Base-by-base conservation (phyloP, 2,329 filamentous ascomycete species). In the Cladophialophora chaetospira region DNA sequence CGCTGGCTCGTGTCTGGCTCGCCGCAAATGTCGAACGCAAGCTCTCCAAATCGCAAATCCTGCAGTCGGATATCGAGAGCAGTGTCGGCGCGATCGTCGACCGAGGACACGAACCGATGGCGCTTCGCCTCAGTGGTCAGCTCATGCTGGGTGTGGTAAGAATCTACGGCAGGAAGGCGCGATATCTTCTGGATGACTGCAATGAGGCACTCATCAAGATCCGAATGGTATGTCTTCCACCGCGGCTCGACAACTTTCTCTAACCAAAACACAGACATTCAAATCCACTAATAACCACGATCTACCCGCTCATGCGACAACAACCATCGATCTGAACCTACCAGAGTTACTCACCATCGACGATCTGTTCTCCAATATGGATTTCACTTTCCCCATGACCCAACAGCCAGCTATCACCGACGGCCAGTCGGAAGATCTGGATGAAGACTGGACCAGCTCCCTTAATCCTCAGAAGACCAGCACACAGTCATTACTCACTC, bases 11-110 rank as follows among this genome's bases (percentile, higher is more conserved):
- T 71, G 92, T 97, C 77, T 99, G 94, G 94, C 84, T 97, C 61
- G 96, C 94, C 28, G 91, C 94, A 78, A 99, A 97, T 75, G 82
- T 97, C 64, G 94, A 97, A 83, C 91, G 93, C 80, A 99, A 97
- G 79, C 86, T 99, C 59, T 96, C 92, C 66, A 99, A 99, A 77
- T 91, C 91, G 63, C 91, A 97, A 69, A 94, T 97, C 65, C 74
- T 99, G 63, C 91, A 96, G 71, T 93, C 92, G 58, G 95, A 96
- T 76, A 88, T 99, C 66, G 88, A 93, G 68, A 90, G 91, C 77
- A 96, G 92, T 74, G 92, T 99, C 64, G 88, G 91, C 73, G 91
- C 91, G 66, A 99, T 99, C 73, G 94, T 97, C 65, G 90, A 89
- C 57, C 90, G 91, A 46, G 89, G 88, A 63, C 91, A 96, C 75